Evolutionary conservation across 805 yeast genomes (phyloP), one percentile per base, ranked within the genome.

Genomic region (Zygosaccharomyces kombuchaensis): DNA sequence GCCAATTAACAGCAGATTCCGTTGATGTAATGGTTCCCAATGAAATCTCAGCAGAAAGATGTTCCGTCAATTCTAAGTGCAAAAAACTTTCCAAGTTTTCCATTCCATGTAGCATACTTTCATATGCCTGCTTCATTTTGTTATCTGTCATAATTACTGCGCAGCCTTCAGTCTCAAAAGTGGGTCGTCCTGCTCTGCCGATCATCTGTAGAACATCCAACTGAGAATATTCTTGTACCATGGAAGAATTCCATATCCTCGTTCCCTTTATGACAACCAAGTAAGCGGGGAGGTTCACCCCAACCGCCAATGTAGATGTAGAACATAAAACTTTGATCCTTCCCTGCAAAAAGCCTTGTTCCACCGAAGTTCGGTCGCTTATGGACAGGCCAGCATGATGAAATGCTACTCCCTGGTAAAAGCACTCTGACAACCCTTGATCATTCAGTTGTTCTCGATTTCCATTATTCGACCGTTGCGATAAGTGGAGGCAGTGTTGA

Each of bases 121-220:
- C 73, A 56, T 76, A 78, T n/a, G 59, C 63, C 2, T 47, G 43
- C 34, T 64, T 67, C 43, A 63, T 60, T 3, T 56, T 54, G 1
- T 52, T 39, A 9, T 67, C 68, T 0, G 83, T 78, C 68, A 77
- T 63, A 12, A 78, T 69, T 1, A 77, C 69, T 2, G 78, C 76
- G 37, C 68, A 65, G 3, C 73, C 76, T 29, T 71, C 71, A 3
- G 67, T 68, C 53, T 78, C 82, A 56, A 70, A 77, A 26, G 75
- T 80, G 0, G 83, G 82, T 40, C 84, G 68, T 3, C 85, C 84
- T 3, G 84, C 84, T 53, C 84, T 67, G 2, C 84, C 84, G 59
- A 80, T 72, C 85, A 80, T 81, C 52, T 81, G 84, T 34, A 77
- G 58, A 25, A 80, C 62, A 46, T 79, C 84, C 19, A 78, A 61